Evolutionary conservation across 2,329 filamentous ascomycete species (phyloP), one percentile per base, ranked within the genome.

Genomic region (Fusarium humuli): DNA sequence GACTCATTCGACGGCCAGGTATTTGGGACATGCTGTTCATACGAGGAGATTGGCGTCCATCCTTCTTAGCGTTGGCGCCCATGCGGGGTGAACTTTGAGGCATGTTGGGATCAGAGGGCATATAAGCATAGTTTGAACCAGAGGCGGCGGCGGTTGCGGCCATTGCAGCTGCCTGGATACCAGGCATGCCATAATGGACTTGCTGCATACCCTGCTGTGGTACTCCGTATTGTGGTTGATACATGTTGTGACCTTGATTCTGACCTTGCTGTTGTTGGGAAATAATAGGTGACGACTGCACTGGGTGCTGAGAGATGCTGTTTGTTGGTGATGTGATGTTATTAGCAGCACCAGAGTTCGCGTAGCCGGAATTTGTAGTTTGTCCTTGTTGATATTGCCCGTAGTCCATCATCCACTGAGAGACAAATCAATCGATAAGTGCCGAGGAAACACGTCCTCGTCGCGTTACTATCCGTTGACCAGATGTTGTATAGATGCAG

Each of bases 101-200:
- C 82, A 86, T 85, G 82, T 86, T 90, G 22, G 88, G 86, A 75
- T 94, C 92, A 58, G 92, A 89, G 53, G 90, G 83, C 81, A 94
- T 89, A 71, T 91, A 90, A 67, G 92, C 91, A 73, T 92, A 92
- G 68, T 84, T 88, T 65, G 93, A 91, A 42, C 95, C 94, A 8
- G 94, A 94, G 13, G 95, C 95, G 2, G 95, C 94, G 20, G 95
- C 95, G 2, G 94, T 97, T 23, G 92, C 89, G 46, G 92, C 94
- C 93, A 97, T 96, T 62, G 94, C 94, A 52, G 95, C 94, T 16
- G 94, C 94, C 80, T 97, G 93, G 48, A 94, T 93, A 22, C 91
- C 88, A 34, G 91, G 91, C 81, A 95, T 93, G 61, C 87, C 91
- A 83, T 97, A 97, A 22, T 78, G 75, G 32, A 81, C 78, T 60